Conservation (phyloP, 192 early-diverging fungal species). For the Rhizophagus sp. region DNA sequence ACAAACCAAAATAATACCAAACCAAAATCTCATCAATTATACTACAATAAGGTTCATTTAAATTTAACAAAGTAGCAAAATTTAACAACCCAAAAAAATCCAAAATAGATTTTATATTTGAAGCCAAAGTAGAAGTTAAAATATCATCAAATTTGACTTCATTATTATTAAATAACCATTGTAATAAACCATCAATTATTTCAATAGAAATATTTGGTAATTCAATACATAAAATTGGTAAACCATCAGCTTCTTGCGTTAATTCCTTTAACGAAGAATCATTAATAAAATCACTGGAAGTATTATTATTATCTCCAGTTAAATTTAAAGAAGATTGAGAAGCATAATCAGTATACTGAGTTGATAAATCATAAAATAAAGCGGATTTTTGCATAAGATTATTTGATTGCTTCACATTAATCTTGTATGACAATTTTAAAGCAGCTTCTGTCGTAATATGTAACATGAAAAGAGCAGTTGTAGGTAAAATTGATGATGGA, state of each 20-base stretch:
- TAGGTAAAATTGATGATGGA: conserved; percentile 13
- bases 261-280: not conserved
- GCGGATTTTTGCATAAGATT: conserved; percentile 25
- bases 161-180: conserved; percentile 13
- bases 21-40: conserved; percentile 25
- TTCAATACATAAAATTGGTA: conserved; percentile 27
- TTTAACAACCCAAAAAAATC: conserved; percentile 28
- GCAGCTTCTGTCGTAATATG: not conserved
- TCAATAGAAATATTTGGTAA: not conserved
- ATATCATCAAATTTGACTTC: conserved; percentile 11
- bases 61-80: conserved; percentile 18
- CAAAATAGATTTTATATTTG: not conserved
- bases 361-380: conserved; percentile 20
- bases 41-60: conserved; percentile 18
- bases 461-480: conserved; percentile 1
- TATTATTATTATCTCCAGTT: not conserved
- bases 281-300: not conserved
- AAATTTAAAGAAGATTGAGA: not conserved
- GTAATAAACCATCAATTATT: conserved; percentile 14
- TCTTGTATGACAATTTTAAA: not conserved
- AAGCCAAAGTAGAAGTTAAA: conserved; percentile 24
- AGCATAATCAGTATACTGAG: not conserved
- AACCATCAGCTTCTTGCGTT: conserved; percentile 10
- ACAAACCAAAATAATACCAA: conserved; percentile 27
- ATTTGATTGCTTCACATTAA: conserved; percentile 25